Percentiles rank a stretch among this genome's conserved stretches.
Evolutionary conservation across 768 basidiomycete genomes (phyloP).

Genomic region (Phlegmacium glaucopus): DNA sequence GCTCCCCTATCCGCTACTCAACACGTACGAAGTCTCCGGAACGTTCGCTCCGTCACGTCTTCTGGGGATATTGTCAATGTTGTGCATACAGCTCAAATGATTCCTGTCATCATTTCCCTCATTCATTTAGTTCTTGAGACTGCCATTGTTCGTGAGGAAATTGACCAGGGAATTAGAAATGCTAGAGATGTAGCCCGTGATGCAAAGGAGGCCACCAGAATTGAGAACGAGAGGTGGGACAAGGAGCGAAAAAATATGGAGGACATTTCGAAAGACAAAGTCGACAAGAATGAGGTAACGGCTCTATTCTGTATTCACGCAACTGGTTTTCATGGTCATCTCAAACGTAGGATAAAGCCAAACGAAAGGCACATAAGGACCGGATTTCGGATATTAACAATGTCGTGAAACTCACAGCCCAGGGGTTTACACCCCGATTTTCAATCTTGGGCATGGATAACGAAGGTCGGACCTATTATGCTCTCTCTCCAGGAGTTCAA

Average conservation of each 20-base stretch:
- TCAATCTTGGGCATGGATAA: constrained; percentile 62
- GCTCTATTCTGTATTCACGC: neutral
- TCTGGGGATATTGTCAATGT: constrained; percentile 24
- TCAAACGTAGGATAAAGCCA: constrained; percentile 37
- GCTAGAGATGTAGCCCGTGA: constrained; percentile 51
- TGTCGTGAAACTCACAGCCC: constrained; percentile 45
- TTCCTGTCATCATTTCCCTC: constrained; percentile 63
- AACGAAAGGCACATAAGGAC: constrained; percentile 46
- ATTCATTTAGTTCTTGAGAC: constrained; percentile 49
- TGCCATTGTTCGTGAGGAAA: constrained; percentile 47
- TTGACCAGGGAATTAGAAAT: constrained; percentile 56
- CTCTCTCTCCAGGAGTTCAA: constrained; percentile 52
- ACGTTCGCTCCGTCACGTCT: constrained; percentile 25
- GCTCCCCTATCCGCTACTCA: constrained; percentile 39
- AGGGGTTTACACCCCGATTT: constrained; percentile 50
- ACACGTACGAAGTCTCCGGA: constrained; percentile 54
- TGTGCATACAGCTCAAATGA: constrained; percentile 54
- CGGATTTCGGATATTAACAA: constrained; percentile 50
- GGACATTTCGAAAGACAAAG: constrained; percentile 19
- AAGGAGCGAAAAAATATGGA: constrained; percentile 34
- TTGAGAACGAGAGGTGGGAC: constrained; percentile 61
- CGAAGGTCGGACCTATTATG: constrained; percentile 68
- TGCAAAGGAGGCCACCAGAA: constrained; percentile 48
- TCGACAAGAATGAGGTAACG: constrained; percentile 23
- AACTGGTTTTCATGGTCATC: neutral